Evolutionary conservation across 805 yeast species (phyloP), one percentile per base, ranked within the genome.

Genomic region (Sugiyamaella smithiae): DNA sequence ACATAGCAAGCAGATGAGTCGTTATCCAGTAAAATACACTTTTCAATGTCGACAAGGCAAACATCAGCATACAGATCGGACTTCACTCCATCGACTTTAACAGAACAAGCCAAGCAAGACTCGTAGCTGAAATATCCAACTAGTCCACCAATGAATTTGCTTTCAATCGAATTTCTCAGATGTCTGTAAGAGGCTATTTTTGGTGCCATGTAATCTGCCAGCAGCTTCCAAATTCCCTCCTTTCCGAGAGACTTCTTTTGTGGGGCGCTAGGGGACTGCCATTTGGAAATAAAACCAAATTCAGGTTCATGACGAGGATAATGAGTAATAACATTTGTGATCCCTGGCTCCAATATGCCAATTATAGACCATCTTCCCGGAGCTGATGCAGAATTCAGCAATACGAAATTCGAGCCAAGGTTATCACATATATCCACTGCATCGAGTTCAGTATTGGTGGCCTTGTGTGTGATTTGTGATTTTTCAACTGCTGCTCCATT

Each of bases 291-390:
- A 24, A 47, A 54, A 3, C 51, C 54, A 16, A 42, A 42, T 11
- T 52, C 50, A 1, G 53, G 45, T 26, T 31, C 19, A 40, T 52
- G 36, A 12, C 26, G 44, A 8, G 54, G 47, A 48, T 58, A 58
- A 25, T 58, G 57, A 12, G 57, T 52, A 29, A 59, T 47, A 11
- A 47, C 44, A 40, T 50, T 49, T 22, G 53, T 52, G 2, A 40
- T 38, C 14, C 51, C 54, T 11, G 45, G 42, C 35, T 50, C 50
- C 5, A 67, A 55, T 1, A 88, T 56, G 0, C 96, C 97, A 47
- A 93, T 77, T 4, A 93, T 81, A 0, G 96, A 81, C 91, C 95
- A 88, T 50, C 80, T 75, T 0, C 98, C 97, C 0, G 97, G 96
- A 1, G 74, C 62, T 0, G 95, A 77, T 0, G 96, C 95, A 31